Evolutionary conservation across 2,329 filamentous ascomycete species (phyloP).

Genomic region (Chalaropsis thielavioides): DNA sequence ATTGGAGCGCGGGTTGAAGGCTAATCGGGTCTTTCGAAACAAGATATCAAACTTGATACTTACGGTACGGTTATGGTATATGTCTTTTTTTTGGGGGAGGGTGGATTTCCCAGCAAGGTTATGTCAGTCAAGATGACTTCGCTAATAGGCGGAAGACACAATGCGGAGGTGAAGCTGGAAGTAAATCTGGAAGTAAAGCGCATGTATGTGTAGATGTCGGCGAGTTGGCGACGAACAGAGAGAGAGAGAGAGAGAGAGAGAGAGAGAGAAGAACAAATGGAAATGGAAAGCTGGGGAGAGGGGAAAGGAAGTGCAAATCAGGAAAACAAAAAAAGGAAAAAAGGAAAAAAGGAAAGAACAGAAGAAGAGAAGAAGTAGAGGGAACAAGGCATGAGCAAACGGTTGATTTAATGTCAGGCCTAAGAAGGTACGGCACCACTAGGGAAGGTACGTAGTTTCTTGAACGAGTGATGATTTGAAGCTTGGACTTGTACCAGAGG

Average conservation of each 20-base stretch:
- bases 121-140: not conserved
- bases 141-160: not conserved
- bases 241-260: not conserved
- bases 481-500: constrained; percentile 3
- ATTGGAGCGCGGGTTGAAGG: not conserved
- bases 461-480: not conserved
- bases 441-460: not conserved
- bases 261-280: not conserved
- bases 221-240: too few relatives aligned
- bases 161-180: not conserved
- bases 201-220: too few relatives aligned
- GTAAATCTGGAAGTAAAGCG: too few relatives aligned
- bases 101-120: not conserved
- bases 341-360: not conserved
- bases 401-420: not conserved
- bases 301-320: not conserved
- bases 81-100: not conserved
- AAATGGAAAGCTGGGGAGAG: not conserved
- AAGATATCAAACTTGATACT: not conserved
- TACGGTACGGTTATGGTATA: not conserved
- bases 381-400: not conserved
- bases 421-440: not conserved
- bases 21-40: not conserved
- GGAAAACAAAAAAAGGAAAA: not conserved
- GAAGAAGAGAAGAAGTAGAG: not conserved